A percentile compares a stretch with the other conserved stretches of the same genome.
Evolutionary conservation across 2,329 filamentous ascomycete species (phyloP).

Genomic region (Ceratocystiopsis sp.): DNA sequence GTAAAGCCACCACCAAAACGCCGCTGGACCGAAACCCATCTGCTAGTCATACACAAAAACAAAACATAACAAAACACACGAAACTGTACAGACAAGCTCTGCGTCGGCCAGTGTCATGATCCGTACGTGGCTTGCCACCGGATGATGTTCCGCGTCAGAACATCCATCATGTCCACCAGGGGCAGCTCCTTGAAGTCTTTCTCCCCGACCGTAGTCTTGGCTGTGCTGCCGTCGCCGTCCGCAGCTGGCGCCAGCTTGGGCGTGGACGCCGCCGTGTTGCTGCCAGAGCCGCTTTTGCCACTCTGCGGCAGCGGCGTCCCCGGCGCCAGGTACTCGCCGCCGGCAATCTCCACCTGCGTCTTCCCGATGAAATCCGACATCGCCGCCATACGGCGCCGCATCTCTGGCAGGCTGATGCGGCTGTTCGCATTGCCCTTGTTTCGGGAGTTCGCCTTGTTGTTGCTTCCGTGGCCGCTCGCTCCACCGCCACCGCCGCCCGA

Average conservation of each 20-base stretch:
- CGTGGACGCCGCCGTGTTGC: not conserved
- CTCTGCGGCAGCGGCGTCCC: not conserved
- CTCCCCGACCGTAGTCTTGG: not conserved
- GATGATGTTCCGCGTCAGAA: conserved; percentile 60
- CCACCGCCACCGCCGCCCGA: conserved; percentile 13
- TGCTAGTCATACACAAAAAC: not conserved
- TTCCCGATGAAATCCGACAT: conserved; percentile 84
- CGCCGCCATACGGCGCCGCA: conserved; percentile 66
- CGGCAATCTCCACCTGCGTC: conserved; percentile 74
- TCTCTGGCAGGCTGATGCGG: conserved; percentile 72
- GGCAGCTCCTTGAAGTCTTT: conserved; percentile 58
- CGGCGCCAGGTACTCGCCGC: conserved; percentile 22
- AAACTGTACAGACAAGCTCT: too few species aligned
- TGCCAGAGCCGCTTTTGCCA: conserved; percentile 11
- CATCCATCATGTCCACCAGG: conserved; percentile 83
- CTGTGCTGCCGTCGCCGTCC: not conserved
- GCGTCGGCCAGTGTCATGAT: too few species aligned
- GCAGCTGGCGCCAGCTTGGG: not conserved
- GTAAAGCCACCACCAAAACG: not conserved
- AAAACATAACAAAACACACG: not conserved
- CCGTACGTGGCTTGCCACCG: conserved; percentile 67
- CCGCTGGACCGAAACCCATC: not conserved
- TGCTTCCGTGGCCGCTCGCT: conserved; percentile 9
- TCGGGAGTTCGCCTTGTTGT: conserved; percentile 37
- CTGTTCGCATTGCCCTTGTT: conserved; percentile 37